Percentiles rank a stretch among this genome's conserved stretches.
Conservation (phyloP, 2,329 filamentous ascomycete species). For the Fusarium pseudocircinatum region DNA sequence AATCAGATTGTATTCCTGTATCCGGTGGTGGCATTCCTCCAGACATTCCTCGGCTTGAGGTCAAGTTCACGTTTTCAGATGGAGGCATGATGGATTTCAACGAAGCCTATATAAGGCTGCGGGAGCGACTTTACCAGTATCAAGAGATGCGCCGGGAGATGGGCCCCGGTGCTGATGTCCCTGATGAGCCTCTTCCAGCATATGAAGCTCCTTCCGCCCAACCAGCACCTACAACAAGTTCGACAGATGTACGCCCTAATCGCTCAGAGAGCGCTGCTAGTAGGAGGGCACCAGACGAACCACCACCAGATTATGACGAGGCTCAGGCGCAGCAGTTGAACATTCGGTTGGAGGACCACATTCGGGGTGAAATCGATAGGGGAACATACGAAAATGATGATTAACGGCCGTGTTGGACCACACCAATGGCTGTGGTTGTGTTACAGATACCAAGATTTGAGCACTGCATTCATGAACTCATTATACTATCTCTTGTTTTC, state of each 20-base stretch:
- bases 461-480: slow-evolving; percentile 32
- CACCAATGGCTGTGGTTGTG: slow-evolving; percentile 30
- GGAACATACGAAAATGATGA: slow-evolving; percentile 48
- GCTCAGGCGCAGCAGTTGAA: slow-evolving; percentile 77
- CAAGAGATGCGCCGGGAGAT: slow-evolving; percentile 78
- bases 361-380: slow-evolving; percentile 77
- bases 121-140: slow-evolving; percentile 83
- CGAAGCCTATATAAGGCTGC: slow-evolving; percentile 81
- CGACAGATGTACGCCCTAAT: slow-evolving; percentile 40
- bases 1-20: slow-evolving; percentile 81
- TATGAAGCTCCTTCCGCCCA: slow-evolving; percentile 72
- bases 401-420: slow-evolving; percentile 37
- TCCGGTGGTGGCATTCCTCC: slow-evolving; percentile 83
- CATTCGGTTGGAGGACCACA: slow-evolving; percentile 71
- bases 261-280: slow-evolving; percentile 51
- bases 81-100: slow-evolving; percentile 95
- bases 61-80: slow-evolving; percentile 91
- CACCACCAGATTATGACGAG: slow-evolving; percentile 92
- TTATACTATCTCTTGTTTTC: slow-evolving; percentile 28
- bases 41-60: slow-evolving; percentile 75
- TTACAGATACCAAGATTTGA: slow-evolving; percentile 38
- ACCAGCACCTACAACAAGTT: slow-evolving; percentile 40
- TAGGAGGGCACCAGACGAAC: slow-evolving; percentile 70
- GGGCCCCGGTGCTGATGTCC: slow-evolving; percentile 71
- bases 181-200: slow-evolving; percentile 87